These are phyloP conservation scores for Suillus plorans DNA, from an alignment of 768 basidiomycete species.

Conservation along the genomic window DNA sequence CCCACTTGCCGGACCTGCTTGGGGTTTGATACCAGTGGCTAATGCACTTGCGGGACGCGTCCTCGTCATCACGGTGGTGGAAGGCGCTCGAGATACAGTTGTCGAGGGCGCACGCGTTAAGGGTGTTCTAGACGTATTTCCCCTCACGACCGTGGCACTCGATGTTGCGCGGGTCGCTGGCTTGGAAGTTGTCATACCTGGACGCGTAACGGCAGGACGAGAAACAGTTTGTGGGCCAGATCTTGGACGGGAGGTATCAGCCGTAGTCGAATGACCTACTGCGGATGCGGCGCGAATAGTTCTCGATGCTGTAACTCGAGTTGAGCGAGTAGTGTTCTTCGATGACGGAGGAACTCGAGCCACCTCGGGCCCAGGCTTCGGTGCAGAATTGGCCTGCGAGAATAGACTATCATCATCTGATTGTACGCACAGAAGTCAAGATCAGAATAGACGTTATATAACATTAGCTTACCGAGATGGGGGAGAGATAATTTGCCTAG, in stretches of 20 bases:
- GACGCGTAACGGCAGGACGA: neutral
- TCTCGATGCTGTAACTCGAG: neutral
- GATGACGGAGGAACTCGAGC: neutral
- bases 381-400: conserved; percentile 13
- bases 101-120: conserved; percentile 14
- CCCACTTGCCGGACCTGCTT: neutral
- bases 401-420: conserved; percentile 32
- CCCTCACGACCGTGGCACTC: neutral
- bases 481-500: conserved; percentile 16
- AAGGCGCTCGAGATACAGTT: conserved; percentile 11
- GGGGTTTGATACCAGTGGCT: neutral
- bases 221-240: neutral
- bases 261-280: neutral
- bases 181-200: neutral
- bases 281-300: neutral
- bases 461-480: conserved; percentile 23
- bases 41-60: conserved; percentile 12
- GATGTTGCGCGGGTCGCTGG: neutral
- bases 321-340: neutral
- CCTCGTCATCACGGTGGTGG: conserved; percentile 12
- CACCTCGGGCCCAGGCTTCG: neutral
- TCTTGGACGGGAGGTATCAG: neutral
- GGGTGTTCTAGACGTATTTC: conserved; percentile 1
- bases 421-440: neutral
- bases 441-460: neutral